phyloP scores from a whole-genome alignment of 306 rosid species.

The Malus sylvestris region DNA sequence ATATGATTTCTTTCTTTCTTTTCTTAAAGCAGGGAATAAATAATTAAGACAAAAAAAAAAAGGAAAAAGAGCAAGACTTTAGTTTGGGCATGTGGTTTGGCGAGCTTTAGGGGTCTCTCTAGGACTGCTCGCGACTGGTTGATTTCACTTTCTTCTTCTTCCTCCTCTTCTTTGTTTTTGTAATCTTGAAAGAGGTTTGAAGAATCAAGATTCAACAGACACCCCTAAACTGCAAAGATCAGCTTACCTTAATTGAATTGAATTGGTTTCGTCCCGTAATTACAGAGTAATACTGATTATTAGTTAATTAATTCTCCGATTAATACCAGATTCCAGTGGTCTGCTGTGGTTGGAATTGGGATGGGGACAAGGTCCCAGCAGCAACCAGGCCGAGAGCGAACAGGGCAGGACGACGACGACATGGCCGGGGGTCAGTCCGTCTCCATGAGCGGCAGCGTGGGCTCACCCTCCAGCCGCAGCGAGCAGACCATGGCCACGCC shows the following conservation, averaged over 20 bases:
- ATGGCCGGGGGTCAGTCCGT: slow-evolving; percentile 53
- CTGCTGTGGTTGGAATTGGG: background rate
- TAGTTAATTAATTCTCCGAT: background rate
- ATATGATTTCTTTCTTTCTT: no score
- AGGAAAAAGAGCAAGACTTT: background rate
- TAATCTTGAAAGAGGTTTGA: background rate
- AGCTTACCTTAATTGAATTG: background rate
- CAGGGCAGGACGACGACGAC: slow-evolving; percentile 60
- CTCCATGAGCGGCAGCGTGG: slow-evolving; percentile 83
- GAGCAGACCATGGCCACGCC: slow-evolving; percentile 92
- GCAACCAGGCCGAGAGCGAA: slow-evolving; percentile 29
- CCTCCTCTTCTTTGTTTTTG: background rate
- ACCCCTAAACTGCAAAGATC: background rate
- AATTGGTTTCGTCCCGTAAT: background rate
- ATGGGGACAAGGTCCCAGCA: slow-evolving; percentile 74
- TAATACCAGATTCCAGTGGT: background rate
- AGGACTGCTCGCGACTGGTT: background rate
- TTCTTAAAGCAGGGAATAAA: no score
- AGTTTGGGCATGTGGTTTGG: background rate
- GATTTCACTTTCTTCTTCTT: background rate
- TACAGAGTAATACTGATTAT: background rate
- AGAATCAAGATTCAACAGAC: background rate
- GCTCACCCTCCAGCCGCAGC: slow-evolving; percentile 85
- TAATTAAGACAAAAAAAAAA: background rate
- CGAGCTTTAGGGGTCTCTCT: background rate